Conservation (phyloP, 345 rosid species). For the Acer saccharum region DNA sequence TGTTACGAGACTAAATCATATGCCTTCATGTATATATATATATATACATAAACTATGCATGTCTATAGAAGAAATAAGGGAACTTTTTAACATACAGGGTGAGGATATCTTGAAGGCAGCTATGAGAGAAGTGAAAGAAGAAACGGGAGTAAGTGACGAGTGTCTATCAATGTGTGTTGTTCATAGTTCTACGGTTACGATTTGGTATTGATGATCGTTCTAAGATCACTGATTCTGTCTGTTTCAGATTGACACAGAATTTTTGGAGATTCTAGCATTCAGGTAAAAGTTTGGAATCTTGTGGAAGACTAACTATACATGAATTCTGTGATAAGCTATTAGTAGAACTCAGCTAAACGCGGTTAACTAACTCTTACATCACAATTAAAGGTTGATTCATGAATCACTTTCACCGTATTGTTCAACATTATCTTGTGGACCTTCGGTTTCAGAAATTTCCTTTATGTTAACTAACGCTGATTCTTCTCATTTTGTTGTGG, state of each 20-base stretch:
- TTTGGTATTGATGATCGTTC: neutral
- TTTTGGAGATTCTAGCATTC: slow-evolving; percentile 70
- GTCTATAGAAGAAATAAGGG: slow-evolving; percentile 3
- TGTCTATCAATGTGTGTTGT: neutral
- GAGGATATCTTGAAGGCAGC: slow-evolving; percentile 72
- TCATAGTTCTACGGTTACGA: neutral
- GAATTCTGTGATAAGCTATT: too few relatives aligned
- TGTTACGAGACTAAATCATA: neutral
- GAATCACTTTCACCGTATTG: neutral
- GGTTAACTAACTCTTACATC: too few relatives aligned
- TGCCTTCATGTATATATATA: neutral
- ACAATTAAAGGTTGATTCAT: neutral
- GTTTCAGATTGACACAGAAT: slow-evolving; percentile 69
- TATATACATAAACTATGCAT: neutral
- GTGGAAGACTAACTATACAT: too few relatives aligned
- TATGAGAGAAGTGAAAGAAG: slow-evolving; percentile 82
- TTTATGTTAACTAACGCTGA: too few relatives aligned
- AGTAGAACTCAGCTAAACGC: too few relatives aligned
- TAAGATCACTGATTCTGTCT: slow-evolving; percentile 14
- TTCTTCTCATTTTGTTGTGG: too few relatives aligned
- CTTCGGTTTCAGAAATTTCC: too few relatives aligned
- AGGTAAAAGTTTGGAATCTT: slow-evolving; percentile 37
- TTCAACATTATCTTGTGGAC: neutral
- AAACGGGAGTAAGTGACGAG: slow-evolving; percentile 66
- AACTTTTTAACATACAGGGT: slow-evolving; percentile 44